These are phyloP conservation scores for Raffaelea albimanens DNA, from an alignment of 2,329 filamentous ascomycete species.

Conservation along the genomic window DNA sequence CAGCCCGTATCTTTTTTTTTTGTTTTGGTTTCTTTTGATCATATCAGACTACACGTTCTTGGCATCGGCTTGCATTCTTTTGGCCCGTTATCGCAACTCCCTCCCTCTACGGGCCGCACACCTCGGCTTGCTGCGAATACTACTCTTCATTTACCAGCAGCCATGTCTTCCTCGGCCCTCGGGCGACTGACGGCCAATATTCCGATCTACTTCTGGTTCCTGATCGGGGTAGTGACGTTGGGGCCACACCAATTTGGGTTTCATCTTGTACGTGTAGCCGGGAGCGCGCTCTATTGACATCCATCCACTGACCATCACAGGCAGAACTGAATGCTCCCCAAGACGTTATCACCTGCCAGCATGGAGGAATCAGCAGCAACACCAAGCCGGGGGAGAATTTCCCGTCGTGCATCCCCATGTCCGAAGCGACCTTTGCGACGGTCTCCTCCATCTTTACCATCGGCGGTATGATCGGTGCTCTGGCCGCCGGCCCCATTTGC, in stretches of 20 bases:
- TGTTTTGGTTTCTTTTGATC: neutral
- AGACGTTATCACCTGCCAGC: slow-evolving; percentile 77
- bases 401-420: slow-evolving; percentile 83
- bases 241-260: slow-evolving; percentile 92
- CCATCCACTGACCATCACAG: slow-evolving; percentile 32
- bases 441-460: slow-evolving; percentile 87
- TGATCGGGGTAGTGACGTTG: slow-evolving; percentile 68
- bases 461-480: slow-evolving; percentile 75
- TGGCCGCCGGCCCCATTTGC: slow-evolving; percentile 70
- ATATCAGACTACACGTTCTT: too few relatives aligned
- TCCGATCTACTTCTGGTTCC: slow-evolving; percentile 67
- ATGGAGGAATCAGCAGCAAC: slow-evolving; percentile 14
- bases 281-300: too few relatives aligned
- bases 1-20: neutral
- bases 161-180: slow-evolving; percentile 24
- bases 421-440: slow-evolving; percentile 67
- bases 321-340: slow-evolving; percentile 93
- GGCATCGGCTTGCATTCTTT: too few relatives aligned
- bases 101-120: too few relatives aligned
- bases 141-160: neutral
- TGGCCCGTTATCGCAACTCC: too few relatives aligned
- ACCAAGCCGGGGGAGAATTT: slow-evolving; percentile 28
- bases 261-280: slow-evolving; percentile 73
- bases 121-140: too few relatives aligned
- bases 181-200: slow-evolving; percentile 34